Conservation (phyloP, 352 stramenopile genomes). For the Globisporangium cederbergense region DNA sequence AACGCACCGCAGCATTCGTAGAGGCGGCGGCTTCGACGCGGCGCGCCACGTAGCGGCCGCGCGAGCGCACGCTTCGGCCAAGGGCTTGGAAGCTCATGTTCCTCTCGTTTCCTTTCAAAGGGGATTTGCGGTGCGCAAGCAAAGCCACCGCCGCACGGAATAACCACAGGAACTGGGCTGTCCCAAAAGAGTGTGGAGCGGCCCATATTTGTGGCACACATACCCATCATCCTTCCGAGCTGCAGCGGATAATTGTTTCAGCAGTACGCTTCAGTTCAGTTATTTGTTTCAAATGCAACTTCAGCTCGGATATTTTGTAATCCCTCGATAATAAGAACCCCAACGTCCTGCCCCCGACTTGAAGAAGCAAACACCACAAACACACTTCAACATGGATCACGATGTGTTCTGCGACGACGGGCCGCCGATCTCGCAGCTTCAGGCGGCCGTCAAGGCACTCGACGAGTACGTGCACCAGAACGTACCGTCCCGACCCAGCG, state of each 20-base stretch:
- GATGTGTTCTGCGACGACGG: slow-evolving; percentile 44
- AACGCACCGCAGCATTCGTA: slow-evolving; percentile 18
- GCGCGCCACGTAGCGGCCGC: slow-evolving; percentile 32
- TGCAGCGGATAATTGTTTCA: too few species aligned
- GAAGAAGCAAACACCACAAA: not conserved
- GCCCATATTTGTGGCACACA: slow-evolving; percentile 4
- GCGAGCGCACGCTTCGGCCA: slow-evolving; percentile 30
- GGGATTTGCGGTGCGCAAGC: slow-evolving; percentile 5
- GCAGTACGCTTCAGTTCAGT: too few species aligned
- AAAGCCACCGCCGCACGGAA: not conserved
- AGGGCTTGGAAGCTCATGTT: slow-evolving; percentile 59
- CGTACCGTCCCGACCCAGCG: slow-evolving; percentile 5
- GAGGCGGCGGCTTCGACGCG: slow-evolving; percentile 10
- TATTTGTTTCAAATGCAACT: too few species aligned
- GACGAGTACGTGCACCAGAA: slow-evolving; percentile 32
- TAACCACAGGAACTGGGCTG: slow-evolving; percentile 9
- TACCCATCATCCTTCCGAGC: not conserved
- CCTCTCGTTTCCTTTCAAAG: slow-evolving; percentile 6
- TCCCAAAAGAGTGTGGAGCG: not conserved
- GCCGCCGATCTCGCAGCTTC: slow-evolving; percentile 35
- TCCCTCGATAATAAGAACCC: too few species aligned
- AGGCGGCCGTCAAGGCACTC: slow-evolving; percentile 32
- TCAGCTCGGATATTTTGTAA: too few species aligned
- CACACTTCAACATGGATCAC: slow-evolving; percentile 22
- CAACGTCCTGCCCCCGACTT: not conserved